Base-by-base conservation (phyloP, 306 rosid genomes). In the Cyclanthera cordifolia region DNA sequence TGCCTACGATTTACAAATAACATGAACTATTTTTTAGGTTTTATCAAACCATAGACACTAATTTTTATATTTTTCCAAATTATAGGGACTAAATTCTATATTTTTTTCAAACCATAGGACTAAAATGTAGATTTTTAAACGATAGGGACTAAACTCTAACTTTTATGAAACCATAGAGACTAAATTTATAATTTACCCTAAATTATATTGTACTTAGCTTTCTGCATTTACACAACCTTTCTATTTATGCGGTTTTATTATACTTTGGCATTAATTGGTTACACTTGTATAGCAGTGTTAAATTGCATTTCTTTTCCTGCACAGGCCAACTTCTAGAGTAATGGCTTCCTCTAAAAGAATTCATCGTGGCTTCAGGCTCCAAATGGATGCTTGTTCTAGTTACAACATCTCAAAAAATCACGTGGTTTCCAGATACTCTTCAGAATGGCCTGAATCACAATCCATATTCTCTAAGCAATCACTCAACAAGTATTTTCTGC, bases 281-380 rank as follows among this genome's bases (percentile, higher is more conserved):
- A 34, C 2, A 7, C 25, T 2, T 32, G 45, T 15, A 47, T 67
- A 4, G 15, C 41, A 23, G 55, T 55, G 21, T 34, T 0, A 53
- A 6, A 13, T 65, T 46, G 37, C 53, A 17, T 72, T 71, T 8
- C 58, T 67, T 61, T 23, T 4, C 72, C 53, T 58, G 69, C 45
- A 47, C 74, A 83, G 94, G 79, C 57, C 82, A 45, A 73, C 77
- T 76, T 85, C 93, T 46, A 85, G 78, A 53, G 82, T 81, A 72
- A 73, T 76, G 25, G 77, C 80, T 55, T 67, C 74, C 75, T 73
- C 91, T 64, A 90, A 82, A 67, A 84, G 76, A 79, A 76, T 79
- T 75, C 32, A 77, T 49, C 86, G 74, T 32, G 67, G 78, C 80
- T 77, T 83, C 23, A 85, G 84, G 64, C 75, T 78, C 73, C 77